Evolutionary conservation across 208 protist genomes (phyloP).

Genomic region (Leishmania braziliensis): DNA sequence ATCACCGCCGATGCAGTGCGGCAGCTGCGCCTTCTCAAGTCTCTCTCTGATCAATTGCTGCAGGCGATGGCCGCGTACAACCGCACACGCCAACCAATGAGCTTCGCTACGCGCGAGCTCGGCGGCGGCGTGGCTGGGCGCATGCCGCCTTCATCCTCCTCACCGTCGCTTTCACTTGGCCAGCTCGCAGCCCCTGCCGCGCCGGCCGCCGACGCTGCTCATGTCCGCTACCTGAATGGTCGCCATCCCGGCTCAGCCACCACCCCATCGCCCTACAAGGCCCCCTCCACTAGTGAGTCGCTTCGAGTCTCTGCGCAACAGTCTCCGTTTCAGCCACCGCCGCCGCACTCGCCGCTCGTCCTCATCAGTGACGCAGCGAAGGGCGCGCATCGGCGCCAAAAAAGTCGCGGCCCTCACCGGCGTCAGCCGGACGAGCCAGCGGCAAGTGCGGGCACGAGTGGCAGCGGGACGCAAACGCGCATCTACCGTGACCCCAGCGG

Average conservation of each 20-base stretch:
- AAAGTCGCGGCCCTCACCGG: not conserved
- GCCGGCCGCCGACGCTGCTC: not conserved
- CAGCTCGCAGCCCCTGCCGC: not conserved
- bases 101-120: not conserved
- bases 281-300: not conserved
- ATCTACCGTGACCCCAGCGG: constrained; percentile 37
- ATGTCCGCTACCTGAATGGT: not conserved
- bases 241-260: not conserved
- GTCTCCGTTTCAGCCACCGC: constrained; percentile 6
- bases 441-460: not conserved
- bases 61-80: constrained; percentile 30
- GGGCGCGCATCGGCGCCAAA: not conserved
- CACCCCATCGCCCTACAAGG: not conserved
- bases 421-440: constrained; percentile 17
- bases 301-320: not conserved
- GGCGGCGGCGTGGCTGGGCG: not conserved
- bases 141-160: constrained; percentile 10
- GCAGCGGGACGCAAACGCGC: constrained; percentile 17
- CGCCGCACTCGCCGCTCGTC: not conserved
- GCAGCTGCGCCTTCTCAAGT: constrained; percentile 31
- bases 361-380: not conserved
- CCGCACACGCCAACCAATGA: constrained; percentile 17
- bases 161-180: constrained; percentile 16
- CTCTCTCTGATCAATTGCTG: constrained; percentile 24
- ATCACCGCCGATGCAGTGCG: constrained; percentile 24